Evolutionary conservation across 768 basidiomycete genomes (phyloP).

Genomic region (Coprinopsis marcescibilis): DNA sequence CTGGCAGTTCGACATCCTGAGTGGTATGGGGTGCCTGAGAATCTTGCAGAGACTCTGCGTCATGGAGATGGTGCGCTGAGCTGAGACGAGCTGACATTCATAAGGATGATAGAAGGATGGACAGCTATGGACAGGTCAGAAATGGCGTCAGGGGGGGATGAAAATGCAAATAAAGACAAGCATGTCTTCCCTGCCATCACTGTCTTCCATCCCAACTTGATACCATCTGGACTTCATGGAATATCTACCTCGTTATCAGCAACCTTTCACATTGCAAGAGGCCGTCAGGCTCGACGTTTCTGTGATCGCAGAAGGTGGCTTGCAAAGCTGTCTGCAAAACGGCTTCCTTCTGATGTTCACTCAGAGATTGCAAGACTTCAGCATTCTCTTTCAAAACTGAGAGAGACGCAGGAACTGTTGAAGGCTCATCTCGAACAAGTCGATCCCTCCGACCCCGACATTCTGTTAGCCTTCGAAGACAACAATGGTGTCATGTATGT

Average conservation of each 20-base stretch:
- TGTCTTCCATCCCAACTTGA: too few relatives aligned
- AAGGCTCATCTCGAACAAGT: constrained; percentile 37
- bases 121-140: too few relatives aligned
- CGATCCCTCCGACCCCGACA: constrained; percentile 43
- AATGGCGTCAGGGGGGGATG: too few relatives aligned
- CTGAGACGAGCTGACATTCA: too few relatives aligned
- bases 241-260: constrained; percentile 58
- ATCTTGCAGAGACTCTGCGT: too few relatives aligned
- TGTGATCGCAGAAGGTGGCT: constrained; percentile 67
- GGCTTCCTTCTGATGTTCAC: constrained; percentile 4
- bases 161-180: too few relatives aligned
- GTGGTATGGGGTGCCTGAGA: too few relatives aligned
- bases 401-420: constrained; percentile 55
- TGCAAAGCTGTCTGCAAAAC: not conserved
- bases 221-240: too few relatives aligned
- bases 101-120: too few relatives aligned
- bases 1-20: too few relatives aligned
- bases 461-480: constrained; percentile 58
- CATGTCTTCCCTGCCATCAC: too few relatives aligned
- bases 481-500: constrained; percentile 66
- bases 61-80: too few relatives aligned
- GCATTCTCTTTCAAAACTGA: constrained; percentile 61
- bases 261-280: constrained; percentile 70
- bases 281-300: constrained; percentile 60
- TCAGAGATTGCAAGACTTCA: constrained; percentile 73